A percentile compares a stretch with the other conserved stretches of the same genome.
phyloP scores from a whole-genome alignment of 2,329 filamentous ascomycete genomes.

The Arthrobotrys sphaeroides region DNA sequence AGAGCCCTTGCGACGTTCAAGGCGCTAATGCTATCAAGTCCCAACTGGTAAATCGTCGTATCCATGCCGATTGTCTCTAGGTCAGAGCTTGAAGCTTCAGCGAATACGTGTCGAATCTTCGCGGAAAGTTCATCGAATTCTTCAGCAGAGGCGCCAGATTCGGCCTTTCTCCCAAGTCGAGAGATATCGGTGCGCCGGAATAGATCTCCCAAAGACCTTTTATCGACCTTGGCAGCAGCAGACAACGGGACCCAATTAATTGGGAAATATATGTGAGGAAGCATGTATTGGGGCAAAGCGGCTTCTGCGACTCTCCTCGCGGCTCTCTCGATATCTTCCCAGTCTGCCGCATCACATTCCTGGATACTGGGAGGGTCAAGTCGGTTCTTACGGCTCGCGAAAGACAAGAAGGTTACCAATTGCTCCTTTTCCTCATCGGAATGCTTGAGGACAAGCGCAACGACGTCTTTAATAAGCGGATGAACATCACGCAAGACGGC shows the following conservation, averaged over 20 bases:
- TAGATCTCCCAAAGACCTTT: slow-evolving; percentile 63
- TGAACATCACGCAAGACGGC: slow-evolving; percentile 67
- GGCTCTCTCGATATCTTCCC: slow-evolving; percentile 60
- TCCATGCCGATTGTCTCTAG: slow-evolving; percentile 66
- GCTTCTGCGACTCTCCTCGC: slow-evolving; percentile 69
- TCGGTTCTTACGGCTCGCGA: slow-evolving; percentile 57
- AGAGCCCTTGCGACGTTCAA: slow-evolving; percentile 77
- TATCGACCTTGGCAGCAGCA: slow-evolving; percentile 78
- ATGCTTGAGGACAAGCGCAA: slow-evolving; percentile 69
- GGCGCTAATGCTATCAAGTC: slow-evolving; percentile 89
- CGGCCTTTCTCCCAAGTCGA: slow-evolving; percentile 66
- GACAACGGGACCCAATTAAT: slow-evolving; percentile 76
- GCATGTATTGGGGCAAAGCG: slow-evolving; percentile 77
- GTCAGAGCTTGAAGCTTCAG: slow-evolving; percentile 68
- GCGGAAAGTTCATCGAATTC: slow-evolving; percentile 67
- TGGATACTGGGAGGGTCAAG: slow-evolving; percentile 59
- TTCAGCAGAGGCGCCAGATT: slow-evolving; percentile 62
- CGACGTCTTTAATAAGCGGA: slow-evolving; percentile 68
- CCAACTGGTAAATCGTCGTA: slow-evolving; percentile 85
- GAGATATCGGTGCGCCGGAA: slow-evolving; percentile 61
- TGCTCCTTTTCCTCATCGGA: slow-evolving; percentile 63
- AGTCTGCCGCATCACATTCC: slow-evolving; percentile 59
- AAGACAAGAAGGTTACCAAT: slow-evolving; percentile 75
- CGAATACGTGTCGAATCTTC: slow-evolving; percentile 68
- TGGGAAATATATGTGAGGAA: slow-evolving; percentile 78